Conservation (phyloP, 306 rosid species). For the Elaeagnus macrophylla region DNA sequence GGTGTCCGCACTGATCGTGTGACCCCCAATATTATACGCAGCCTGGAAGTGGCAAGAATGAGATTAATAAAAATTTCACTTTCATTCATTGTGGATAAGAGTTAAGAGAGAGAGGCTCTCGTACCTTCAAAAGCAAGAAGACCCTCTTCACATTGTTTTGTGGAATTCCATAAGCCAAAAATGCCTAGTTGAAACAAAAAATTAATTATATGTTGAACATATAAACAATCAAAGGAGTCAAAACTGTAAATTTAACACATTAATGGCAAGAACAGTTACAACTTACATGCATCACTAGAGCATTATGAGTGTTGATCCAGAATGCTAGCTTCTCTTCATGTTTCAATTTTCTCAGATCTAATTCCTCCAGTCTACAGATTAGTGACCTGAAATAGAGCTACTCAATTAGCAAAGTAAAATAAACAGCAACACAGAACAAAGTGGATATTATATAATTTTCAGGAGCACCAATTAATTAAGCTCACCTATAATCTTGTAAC, state of each 20-base stretch:
- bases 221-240: slow-evolving; percentile 14
- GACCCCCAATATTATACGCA: slow-evolving; percentile 91
- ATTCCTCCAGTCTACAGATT: slow-evolving; percentile 59
- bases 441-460: background rate
- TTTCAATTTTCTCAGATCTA: slow-evolving; percentile 65
- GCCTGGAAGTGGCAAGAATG: slow-evolving; percentile 50
- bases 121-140: slow-evolving; percentile 80
- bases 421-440: background rate
- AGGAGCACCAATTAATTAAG: background rate
- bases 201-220: slow-evolving; percentile 11
- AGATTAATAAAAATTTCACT: slow-evolving; percentile 15
- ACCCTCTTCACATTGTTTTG: slow-evolving; percentile 73
- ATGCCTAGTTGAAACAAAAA: slow-evolving; percentile 54
- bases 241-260: slow-evolving; percentile 4
- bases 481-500: slow-evolving; percentile 85
- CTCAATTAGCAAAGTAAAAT: slow-evolving; percentile 12
- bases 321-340: slow-evolving; percentile 91
- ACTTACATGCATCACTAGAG: slow-evolving; percentile 99
- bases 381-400: slow-evolving; percentile 55
- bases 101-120: background rate
- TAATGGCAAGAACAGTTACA: slow-evolving; percentile 12
- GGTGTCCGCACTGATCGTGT: slow-evolving; percentile 73
- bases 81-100: background rate
- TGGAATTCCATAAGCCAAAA: slow-evolving; percentile 93
- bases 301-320: slow-evolving; percentile 94